Evolutionary conservation across 2,329 filamentous ascomycete genomes (phyloP).

Genomic region (Colletotrichum cordylinicola): DNA sequence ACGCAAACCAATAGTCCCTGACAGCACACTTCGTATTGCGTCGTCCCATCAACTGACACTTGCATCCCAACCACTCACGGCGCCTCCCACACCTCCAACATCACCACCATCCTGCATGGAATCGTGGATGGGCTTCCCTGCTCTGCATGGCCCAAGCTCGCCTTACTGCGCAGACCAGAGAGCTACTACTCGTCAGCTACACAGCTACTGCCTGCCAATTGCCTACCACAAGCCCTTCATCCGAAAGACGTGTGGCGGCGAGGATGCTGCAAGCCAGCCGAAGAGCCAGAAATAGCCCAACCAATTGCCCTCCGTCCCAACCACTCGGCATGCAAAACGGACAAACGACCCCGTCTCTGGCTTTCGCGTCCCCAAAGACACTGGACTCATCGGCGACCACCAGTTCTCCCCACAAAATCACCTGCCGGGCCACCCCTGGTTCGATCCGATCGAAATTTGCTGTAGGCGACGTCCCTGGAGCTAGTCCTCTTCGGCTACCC

Average conservation of each 20-base stretch:
- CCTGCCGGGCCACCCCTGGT: neutral
- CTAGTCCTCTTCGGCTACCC: neutral
- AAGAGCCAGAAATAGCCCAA: neutral
- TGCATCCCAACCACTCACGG: conserved; percentile 4
- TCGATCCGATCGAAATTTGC: conserved; percentile 11
- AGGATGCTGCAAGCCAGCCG: neutral
- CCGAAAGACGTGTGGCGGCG: neutral
- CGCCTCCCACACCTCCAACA: neutral
- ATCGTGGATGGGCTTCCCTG: neutral
- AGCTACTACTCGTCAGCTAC: neutral
- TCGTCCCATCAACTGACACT: conserved; percentile 17
- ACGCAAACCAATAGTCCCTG: neutral
- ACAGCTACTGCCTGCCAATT: neutral
- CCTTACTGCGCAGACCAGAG: neutral
- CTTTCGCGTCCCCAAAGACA: neutral
- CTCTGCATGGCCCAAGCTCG: neutral
- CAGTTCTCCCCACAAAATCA: neutral
- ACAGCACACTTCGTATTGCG: conserved; percentile 5
- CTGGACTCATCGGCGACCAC: neutral
- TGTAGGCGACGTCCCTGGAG: neutral
- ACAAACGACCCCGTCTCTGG: neutral
- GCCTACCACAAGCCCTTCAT: neutral
- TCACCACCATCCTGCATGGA: neutral
- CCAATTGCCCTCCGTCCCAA: neutral
- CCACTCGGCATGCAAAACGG: neutral